Conservation (phyloP, 148 eudicot species). For the Spergularia bocconei region DNA sequence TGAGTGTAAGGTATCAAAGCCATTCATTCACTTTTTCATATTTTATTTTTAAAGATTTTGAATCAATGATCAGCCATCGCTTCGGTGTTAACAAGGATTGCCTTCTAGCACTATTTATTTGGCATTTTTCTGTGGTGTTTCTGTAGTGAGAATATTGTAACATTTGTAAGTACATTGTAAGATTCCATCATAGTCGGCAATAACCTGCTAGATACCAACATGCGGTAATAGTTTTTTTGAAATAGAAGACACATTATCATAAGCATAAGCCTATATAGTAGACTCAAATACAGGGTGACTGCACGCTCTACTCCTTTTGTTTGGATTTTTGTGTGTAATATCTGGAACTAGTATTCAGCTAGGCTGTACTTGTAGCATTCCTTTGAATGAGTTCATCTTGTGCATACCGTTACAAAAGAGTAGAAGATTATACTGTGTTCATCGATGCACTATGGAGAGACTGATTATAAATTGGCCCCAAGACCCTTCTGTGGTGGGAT, state of each 20-base stretch:
- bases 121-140: neutral
- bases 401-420: too few species aligned
- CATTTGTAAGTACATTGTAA: neutral
- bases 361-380: too few species aligned
- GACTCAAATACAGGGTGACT: neutral
- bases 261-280: neutral
- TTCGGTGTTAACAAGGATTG: neutral
- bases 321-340: neutral
- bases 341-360: neutral
- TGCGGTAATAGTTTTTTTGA: neutral
- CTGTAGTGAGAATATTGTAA: too few species aligned
- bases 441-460: neutral
- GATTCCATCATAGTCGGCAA: neutral
- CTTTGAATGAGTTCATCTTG: too few species aligned
- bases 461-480: neutral
- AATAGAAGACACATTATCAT: neutral
- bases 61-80: neutral
- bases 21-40: neutral
- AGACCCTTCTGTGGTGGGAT: neutral
- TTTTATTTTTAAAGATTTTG: neutral
- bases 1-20: conserved; percentile 65
- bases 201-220: neutral
- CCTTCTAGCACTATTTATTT: neutral
- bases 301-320: neutral
- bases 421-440: neutral